Base-by-base conservation (phyloP, 2,329 filamentous ascomycete genomes). In the Colletotrichum orbiculare region DNA sequence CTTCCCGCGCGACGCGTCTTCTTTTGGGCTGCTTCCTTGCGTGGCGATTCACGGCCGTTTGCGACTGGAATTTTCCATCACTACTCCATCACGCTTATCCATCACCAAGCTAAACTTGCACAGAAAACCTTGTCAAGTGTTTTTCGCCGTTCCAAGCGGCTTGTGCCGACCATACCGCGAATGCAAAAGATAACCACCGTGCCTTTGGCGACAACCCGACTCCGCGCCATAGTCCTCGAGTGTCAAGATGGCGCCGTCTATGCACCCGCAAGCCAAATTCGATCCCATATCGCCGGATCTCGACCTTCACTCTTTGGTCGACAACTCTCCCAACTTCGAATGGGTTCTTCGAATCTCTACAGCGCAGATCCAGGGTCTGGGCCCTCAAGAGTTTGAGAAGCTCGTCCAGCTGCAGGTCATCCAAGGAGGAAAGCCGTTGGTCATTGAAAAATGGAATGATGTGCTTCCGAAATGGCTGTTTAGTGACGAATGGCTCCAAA, bases 251-350 rank as follows among this genome's bases (percentile, higher is more conserved):
- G 91, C 92, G 59, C 81, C 83, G 13, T 85, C 91, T 12, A 82
- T 90, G 64, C 89, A 94, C 71, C 93, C 93, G 1, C 90, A 93
- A 73, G 93, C 94, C 13, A 93, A 94, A 55, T 98, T 98, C 77
- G 93, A 97, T 76, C 94, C 95, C 1, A 92, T 98, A 50, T 87
- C 94, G 0, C 94, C 94, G 0, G 88, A 95, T 73, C 87, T 98
- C 62, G 91, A 98, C 74, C 82, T 98, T 13, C 81, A 87, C 43
- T 79, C 81, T 1, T 83, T 98, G 2, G 92, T 98, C 13, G 90
- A 96, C 62, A 85, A 85, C 8, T 92, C 91, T 0, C 84, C 89
- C 2, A 97, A 97, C 73, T 97, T 99, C 73, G 89, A 94, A 77
- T 96, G 91, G 87, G 94, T 91, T 8, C 87, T 91, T 54, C 89